Percentiles rank a stretch among this genome's conserved stretches.
Conservation (phyloP, 2,329 filamentous ascomycete species). For the Penicillium palitans region DNA sequence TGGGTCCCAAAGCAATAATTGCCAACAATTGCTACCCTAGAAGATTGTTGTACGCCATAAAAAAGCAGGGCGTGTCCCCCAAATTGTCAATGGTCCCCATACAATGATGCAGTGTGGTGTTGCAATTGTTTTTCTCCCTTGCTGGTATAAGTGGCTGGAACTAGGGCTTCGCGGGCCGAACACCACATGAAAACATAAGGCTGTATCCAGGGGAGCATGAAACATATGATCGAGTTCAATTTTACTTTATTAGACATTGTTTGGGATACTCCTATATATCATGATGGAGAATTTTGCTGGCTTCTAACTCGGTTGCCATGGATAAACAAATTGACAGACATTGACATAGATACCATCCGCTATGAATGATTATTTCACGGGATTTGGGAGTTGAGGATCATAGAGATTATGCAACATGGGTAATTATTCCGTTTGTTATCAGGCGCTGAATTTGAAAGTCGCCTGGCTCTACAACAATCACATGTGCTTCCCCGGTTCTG, state of each 20-base stretch:
- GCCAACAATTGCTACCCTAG: constrained; percentile 15
- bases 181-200: constrained; percentile 20
- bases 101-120: neutral
- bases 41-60: constrained; percentile 1
- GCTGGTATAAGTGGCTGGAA: constrained; percentile 23
- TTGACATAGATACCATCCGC: neutral
- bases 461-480: neutral
- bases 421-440: neutral
- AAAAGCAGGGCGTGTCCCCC: constrained; percentile 1
- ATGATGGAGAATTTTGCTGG: neutral
- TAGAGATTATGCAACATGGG: too few species aligned
- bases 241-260: neutral
- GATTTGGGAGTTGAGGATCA: neutral
- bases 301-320: neutral
- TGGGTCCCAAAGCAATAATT: constrained; percentile 6
- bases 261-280: neutral
- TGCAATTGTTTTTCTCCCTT: constrained; percentile 17
- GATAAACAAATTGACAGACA: neutral
- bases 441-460: neutral
- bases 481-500: neutral
- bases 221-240: neutral
- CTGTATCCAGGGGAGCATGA: constrained; percentile 5
- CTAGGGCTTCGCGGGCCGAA: neutral
- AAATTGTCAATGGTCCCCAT: neutral
- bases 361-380: too few species aligned